Percentiles rank a stretch among this genome's conserved stretches.
These are phyloP conservation scores for Lasiosphaeria miniovina DNA, from an alignment of 495 filamentous ascomycete genomes.

Conservation along the genomic window DNA sequence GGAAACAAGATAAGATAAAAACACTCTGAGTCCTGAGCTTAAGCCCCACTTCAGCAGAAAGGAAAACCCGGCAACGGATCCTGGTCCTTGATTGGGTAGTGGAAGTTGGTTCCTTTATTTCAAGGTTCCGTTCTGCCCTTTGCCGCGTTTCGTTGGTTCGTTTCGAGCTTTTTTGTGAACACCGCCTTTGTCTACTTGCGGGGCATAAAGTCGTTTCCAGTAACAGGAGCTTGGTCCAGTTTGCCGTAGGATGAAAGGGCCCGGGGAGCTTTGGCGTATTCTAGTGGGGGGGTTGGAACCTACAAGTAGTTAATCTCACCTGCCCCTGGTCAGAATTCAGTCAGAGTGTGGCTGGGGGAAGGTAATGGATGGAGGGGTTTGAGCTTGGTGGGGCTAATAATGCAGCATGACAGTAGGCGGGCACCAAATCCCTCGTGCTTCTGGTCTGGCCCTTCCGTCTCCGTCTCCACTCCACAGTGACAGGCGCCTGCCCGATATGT, in stretches of 20 bases:
- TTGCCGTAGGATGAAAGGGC: neutral
- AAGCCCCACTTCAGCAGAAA: neutral
- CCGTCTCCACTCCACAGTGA: neutral
- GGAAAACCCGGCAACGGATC: neutral
- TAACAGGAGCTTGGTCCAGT: neutral
- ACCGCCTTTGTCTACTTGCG: neutral
- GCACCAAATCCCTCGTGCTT: neutral
- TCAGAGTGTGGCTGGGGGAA: constrained; percentile 12
- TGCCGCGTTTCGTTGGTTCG: neutral
- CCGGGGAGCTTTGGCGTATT: neutral
- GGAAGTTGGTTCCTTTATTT: neutral
- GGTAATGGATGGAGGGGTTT: constrained; percentile 18
- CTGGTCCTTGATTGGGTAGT: neutral
- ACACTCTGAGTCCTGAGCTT: neutral
- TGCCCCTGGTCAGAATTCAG: neutral
- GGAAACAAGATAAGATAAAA: constrained; percentile 30
- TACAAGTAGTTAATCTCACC: constrained; percentile 19
- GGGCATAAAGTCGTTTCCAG: neutral
- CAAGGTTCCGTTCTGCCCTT: neutral
- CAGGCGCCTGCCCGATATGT: neutral
- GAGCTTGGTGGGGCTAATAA: constrained; percentile 6
- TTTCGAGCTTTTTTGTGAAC: neutral
- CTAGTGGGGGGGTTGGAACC: constrained; percentile 18
- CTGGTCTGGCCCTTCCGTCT: neutral
- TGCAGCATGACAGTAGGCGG: constrained; percentile 11